phyloP scores from a whole-genome alignment of 768 basidiomycete genomes.

The Hericium erinaceus region DNA sequence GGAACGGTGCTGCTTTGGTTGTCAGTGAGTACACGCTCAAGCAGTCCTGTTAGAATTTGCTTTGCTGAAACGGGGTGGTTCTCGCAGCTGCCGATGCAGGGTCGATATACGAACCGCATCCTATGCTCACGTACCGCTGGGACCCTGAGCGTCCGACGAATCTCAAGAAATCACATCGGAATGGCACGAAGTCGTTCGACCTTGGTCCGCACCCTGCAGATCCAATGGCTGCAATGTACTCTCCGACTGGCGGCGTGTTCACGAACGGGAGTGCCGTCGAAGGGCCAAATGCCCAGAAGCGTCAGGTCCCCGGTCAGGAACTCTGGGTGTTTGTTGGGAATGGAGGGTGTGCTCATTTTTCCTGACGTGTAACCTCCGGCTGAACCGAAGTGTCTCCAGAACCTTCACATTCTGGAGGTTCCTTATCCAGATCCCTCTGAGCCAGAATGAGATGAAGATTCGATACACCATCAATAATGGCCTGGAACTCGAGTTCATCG shows the following conservation, averaged over 20 bases:
- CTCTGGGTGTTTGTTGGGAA: constrained; percentile 58
- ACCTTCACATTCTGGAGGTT: constrained; percentile 95
- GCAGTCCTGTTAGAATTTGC: background rate
- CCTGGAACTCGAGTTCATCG: constrained; percentile 66
- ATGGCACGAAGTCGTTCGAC: constrained; percentile 34
- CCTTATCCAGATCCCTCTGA: constrained; percentile 71
- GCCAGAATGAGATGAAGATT: constrained; percentile 61
- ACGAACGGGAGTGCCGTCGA: background rate
- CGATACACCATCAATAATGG: constrained; percentile 79
- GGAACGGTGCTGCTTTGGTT: constrained; percentile 83
- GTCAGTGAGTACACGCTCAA: constrained; percentile 53
- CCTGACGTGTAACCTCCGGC: no score
- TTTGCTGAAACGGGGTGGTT: background rate
- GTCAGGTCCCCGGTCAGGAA: constrained; percentile 52
- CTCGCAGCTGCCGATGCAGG: constrained; percentile 64
- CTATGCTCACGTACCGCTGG: constrained; percentile 63
- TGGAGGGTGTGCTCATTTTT: constrained; percentile 31
- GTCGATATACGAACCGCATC: constrained; percentile 69
- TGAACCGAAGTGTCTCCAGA: constrained; percentile 28
- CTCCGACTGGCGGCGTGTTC: background rate
- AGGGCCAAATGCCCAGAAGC: constrained; percentile 25
- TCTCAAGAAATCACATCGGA: constrained; percentile 6
- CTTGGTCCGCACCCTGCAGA: constrained; percentile 70
- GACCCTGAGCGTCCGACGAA: constrained; percentile 40
- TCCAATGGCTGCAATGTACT: constrained; percentile 39